Evolutionary conservation across 169 alveolate genomes (phyloP), one percentile per base, ranked within the genome.

Genomic region (Plasmodium vivax): DNA sequence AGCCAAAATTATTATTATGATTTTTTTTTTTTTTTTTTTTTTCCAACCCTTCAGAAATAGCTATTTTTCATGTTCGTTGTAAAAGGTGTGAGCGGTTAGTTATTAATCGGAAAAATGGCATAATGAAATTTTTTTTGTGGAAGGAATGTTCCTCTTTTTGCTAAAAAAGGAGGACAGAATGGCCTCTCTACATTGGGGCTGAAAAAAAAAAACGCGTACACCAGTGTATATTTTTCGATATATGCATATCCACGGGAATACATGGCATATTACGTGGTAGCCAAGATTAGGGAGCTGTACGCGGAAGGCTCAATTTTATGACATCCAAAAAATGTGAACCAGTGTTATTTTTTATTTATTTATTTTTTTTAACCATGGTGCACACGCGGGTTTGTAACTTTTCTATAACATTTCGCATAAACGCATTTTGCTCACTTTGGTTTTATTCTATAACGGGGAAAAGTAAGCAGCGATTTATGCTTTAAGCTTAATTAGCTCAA

Each of bases 11-110:
- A 51, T 84, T 77, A 54, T 85, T 75, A 34, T 85, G 75, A 74
- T 85, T 85, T 85, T 85, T 85, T 85, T 85, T 85, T 74, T 85
- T 75, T 58, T 62, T 68, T 68, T 68, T 68, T 68, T 68, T 68
- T 30, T 27, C 30, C 77, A 68, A 19, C 32, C 36, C 30, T 51
- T 71, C 30, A 75, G n/a, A 56, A 36, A 87, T 87, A 87, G 93
- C 93, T 87, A 87, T 54, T 87, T 87, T 27, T 30, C 16, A 38
- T 16, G 56, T 75, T 87, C 77, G 87, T 87, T 83, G 82, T 83
- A 62, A 58, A 83, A 16, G 27, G 32, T 36, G 77, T 68, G 16
- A 68, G 12, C 77, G 38, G 77, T 27, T 62, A 36, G 45, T 79
- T 56, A 34, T 23, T 79, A 79, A 68, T 68, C 23, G 77, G n/a